Percentiles rank a stretch among this genome's conserved stretches.
Evolutionary conservation across 208 protist species (phyloP).

Genomic region (Eutreptiella sp.): DNA sequence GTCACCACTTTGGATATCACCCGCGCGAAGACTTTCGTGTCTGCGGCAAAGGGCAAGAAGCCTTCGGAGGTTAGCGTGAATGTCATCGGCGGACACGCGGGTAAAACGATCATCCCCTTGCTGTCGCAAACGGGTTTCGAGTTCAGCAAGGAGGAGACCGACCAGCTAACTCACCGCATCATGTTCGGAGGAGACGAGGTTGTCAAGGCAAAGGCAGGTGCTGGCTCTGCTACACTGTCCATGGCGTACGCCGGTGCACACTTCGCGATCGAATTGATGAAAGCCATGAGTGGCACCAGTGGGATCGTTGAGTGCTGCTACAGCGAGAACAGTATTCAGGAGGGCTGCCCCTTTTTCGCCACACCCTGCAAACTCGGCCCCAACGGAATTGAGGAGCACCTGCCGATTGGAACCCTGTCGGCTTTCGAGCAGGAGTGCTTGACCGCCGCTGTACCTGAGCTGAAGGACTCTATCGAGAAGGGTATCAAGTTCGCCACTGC

Average conservation of each 20-base stretch:
- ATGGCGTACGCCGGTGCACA: constrained; percentile 23
- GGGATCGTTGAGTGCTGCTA: constrained; percentile 58
- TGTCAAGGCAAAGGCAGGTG: constrained; percentile 56
- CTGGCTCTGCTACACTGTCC: constrained; percentile 19
- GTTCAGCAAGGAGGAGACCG: constrained; percentile 38
- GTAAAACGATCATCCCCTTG: constrained; percentile 84
- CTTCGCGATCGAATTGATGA: constrained; percentile 45
- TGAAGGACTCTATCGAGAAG: constrained; percentile 42
- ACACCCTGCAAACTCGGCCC: constrained; percentile 62
- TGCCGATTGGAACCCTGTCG: constrained; percentile 54
- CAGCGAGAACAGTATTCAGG: constrained; percentile 53
- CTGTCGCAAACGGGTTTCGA: constrained; percentile 43
- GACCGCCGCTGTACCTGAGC: constrained; percentile 33
- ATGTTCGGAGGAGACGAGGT: constrained; percentile 62
- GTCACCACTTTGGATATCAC: constrained; percentile 84
- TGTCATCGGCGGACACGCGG: constrained; percentile 91
- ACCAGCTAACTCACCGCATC: constrained; percentile 46
- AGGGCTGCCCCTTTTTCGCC: constrained; percentile 57
- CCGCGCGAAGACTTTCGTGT: constrained; percentile 80
- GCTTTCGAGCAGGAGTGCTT: no score
- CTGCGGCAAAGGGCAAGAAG: constrained; percentile 24
- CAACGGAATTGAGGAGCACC: constrained; percentile 51
- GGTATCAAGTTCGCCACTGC: constrained; percentile 41
- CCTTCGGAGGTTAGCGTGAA: constrained; percentile 62
- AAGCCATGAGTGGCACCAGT: constrained; percentile 56